Evolutionary conservation across 768 basidiomycete genomes (phyloP).

Genomic region (Ramaria rubella): DNA sequence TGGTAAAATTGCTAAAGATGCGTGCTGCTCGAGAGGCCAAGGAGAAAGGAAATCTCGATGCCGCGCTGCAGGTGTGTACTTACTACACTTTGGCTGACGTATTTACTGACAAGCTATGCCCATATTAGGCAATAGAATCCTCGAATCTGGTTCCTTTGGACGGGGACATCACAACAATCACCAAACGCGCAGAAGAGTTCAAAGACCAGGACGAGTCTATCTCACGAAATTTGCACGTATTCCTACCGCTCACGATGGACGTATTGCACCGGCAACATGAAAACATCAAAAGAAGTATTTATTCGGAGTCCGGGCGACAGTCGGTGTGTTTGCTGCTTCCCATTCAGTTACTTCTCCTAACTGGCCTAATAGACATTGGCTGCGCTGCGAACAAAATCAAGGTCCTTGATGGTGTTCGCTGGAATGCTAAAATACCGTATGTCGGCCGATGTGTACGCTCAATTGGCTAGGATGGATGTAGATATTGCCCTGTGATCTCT

Average conservation of each 20-base stretch:
- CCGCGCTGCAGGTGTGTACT: slow-evolving; percentile 69
- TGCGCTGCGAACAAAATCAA: slow-evolving; percentile 68
- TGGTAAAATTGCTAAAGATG: slow-evolving; percentile 68
- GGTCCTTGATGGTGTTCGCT: slow-evolving; percentile 83
- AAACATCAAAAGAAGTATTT: slow-evolving; percentile 60
- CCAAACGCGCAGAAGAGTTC: slow-evolving; percentile 83
- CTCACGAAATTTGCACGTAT: slow-evolving; percentile 82
- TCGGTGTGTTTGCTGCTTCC: slow-evolving; percentile 44
- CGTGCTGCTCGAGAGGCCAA: slow-evolving; percentile 77
- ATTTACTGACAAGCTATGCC: neutral
- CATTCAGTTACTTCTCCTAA: slow-evolving; percentile 17
- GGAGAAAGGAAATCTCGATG: slow-evolving; percentile 62
- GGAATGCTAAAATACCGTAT: slow-evolving; percentile 84
- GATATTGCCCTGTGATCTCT: slow-evolving; percentile 61
- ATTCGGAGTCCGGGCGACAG: slow-evolving; percentile 70
- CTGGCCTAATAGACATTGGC: slow-evolving; percentile 46
- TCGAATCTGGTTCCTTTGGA: slow-evolving; percentile 83
- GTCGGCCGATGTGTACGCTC: slow-evolving; percentile 85
- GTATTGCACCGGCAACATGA: slow-evolving; percentile 78
- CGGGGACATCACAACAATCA: slow-evolving; percentile 79
- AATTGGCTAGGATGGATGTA: slow-evolving; percentile 78
- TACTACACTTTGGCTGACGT: neutral
- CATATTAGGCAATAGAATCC: slow-evolving; percentile 81
- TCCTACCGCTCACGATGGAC: slow-evolving; percentile 90
- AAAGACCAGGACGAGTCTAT: slow-evolving; percentile 77